Base-by-base conservation (phyloP, 2,329 filamentous ascomycete species). In the Colletotrichum tabaci region DNA sequence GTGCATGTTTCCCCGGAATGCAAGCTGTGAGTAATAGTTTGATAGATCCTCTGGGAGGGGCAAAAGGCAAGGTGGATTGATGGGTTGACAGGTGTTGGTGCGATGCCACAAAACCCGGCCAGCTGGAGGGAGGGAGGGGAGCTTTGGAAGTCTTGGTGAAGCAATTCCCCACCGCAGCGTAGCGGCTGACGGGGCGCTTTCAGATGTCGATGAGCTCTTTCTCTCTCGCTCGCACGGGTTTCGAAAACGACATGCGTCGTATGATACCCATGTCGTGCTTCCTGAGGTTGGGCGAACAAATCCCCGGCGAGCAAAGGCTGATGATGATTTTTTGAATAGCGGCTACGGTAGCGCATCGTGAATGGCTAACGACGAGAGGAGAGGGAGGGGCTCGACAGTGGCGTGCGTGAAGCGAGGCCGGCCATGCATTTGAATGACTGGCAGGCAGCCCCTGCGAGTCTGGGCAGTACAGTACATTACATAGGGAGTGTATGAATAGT, bases 11-110 rank as follows among this genome's bases (percentile, higher is more conserved):
- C 67, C 63, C 67, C 56, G 44, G 56, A 38, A 57, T 61, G 56
- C 63, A 71, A 71, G 67, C 63, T 62, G 63, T 71, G 67, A 67
- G 63, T 67, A 71, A 67, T 57, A 57, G 49, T 56, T 57, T 67
- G 67, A 71, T 56, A 67, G 64, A 47, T 63, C 30, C 13, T 46
- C 26, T 62, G 58, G 30, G 26, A 42, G 49, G 57, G 50, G 64
- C 16, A 50, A 38, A 40, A 16, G n/a, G n/a, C 3, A 23, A 61
- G 35, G 57, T 57, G 64, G 64, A 46, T 65, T 65, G 44, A 26
- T 62, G 64, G 58, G 40, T 58, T 65, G 44, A 26, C 30, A 40
- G 18, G 40, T 55, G 18, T 46, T 58, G 35, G 21, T 42, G 49
- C 18, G 46, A 62, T 57, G 35, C 13, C 18, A 21, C 35, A 35